Conservation (phyloP, 441 rosid species). For the Jatropha podagrica region DNA sequence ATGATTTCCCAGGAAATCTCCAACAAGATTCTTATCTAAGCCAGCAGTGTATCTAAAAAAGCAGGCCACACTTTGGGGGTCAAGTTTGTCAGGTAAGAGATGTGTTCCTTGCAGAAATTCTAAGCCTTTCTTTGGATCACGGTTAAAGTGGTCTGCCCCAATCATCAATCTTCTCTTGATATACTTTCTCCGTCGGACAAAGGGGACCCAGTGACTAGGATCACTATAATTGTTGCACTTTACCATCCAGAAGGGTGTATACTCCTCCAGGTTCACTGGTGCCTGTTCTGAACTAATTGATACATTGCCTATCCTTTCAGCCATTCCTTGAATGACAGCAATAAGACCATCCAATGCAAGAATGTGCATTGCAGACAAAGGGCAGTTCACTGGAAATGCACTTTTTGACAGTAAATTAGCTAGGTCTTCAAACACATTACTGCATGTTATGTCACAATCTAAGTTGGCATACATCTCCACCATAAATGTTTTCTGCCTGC, state of each 20-base stretch:
- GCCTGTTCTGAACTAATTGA: constrained; percentile 40
- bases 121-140: constrained; percentile 87
- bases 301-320: constrained; percentile 69
- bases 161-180: constrained; percentile 76
- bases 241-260: constrained; percentile 70
- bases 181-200: constrained; percentile 63
- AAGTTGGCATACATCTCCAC: constrained; percentile 86
- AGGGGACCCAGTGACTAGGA: constrained; percentile 76
- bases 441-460: constrained; percentile 88
- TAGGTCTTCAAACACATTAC: constrained; percentile 85
- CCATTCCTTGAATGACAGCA: constrained; percentile 72
- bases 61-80: constrained; percentile 86
- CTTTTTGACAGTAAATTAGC: constrained; percentile 80
- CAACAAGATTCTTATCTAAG: constrained; percentile 86
- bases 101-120: constrained; percentile 83
- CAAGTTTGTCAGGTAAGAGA: constrained; percentile 84
- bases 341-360: constrained; percentile 88
- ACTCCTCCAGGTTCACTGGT: constrained; percentile 44
- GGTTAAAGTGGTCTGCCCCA: constrained; percentile 92
- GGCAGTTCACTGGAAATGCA: constrained; percentile 86
- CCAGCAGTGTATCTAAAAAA: constrained; percentile 90
- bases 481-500: constrained; percentile 82
- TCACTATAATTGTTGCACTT: constrained; percentile 67
- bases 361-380: constrained; percentile 84
- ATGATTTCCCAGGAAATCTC: constrained; percentile 91